phyloP scores from a whole-genome alignment of 2,329 filamentous ascomycete species.

The Pestalotiopsis sp. region DNA sequence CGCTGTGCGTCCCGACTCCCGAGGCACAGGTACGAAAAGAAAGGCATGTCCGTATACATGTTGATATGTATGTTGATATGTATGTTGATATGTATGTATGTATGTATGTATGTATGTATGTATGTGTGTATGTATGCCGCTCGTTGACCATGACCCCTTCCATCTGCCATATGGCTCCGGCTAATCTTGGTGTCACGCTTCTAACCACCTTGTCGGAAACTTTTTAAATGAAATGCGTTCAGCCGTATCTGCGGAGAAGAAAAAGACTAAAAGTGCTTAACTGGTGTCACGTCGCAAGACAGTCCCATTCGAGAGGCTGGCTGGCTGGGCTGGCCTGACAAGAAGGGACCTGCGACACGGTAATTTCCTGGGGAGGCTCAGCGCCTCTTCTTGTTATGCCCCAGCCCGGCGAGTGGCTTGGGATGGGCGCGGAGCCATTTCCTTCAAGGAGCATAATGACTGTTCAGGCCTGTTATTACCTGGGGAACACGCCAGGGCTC shows the following conservation, averaged over 20 bases:
- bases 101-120: background rate
- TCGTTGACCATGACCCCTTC: background rate
- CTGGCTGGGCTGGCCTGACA: background rate
- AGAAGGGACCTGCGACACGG: background rate
- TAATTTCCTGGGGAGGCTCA: background rate
- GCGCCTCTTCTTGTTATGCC: background rate
- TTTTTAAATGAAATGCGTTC: background rate
- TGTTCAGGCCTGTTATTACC: background rate
- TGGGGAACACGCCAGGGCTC: background rate
- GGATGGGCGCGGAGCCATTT: background rate
- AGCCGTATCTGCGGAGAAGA: background rate
- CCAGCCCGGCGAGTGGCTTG: background rate
- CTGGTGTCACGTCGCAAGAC: background rate
- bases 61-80: background rate
- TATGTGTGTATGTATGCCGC: background rate
- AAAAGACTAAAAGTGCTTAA: background rate
- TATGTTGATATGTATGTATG: background rate
- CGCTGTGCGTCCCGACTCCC: background rate
- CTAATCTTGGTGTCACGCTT: background rate
- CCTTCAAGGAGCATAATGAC: background rate
- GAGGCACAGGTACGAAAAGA: background rate
- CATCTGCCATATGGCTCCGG: background rate
- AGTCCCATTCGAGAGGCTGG: background rate
- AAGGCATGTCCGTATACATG: background rate
- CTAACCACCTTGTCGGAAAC: background rate